A percentile compares a stretch with the other conserved stretches of the same genome.
phyloP scores from a whole-genome alignment of 129 eudicot species.

The Tanacetum coccineum region DNA sequence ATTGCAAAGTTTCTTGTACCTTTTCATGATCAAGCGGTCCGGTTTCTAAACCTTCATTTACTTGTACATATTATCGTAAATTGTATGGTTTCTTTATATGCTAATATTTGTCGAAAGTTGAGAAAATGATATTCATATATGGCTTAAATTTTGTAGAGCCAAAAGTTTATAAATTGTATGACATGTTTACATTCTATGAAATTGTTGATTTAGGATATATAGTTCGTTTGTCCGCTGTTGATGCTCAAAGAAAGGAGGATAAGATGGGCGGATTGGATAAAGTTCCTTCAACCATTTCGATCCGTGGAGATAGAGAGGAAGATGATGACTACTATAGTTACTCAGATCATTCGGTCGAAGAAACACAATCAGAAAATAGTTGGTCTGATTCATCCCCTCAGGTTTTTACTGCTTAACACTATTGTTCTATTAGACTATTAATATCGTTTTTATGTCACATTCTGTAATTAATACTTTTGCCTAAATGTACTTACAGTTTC shows the following conservation, averaged over 20 bases:
- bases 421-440: background rate
- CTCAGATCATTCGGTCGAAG: slow-evolving; percentile 46
- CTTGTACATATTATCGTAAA: background rate
- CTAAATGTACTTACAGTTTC: slow-evolving; percentile 14
- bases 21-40: background rate
- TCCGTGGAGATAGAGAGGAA: slow-evolving; percentile 50
- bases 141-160: background rate
- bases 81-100: background rate
- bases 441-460: background rate
- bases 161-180: background rate
- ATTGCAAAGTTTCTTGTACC: slow-evolving; percentile 1
- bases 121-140: too few relatives aligned
- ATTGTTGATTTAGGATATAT: slow-evolving; percentile 28
- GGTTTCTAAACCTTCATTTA: background rate
- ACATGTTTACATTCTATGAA: background rate
- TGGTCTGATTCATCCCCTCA: slow-evolving; percentile 56
- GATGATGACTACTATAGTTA: slow-evolving; percentile 65
- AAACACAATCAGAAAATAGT: slow-evolving; percentile 38
- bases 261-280: slow-evolving; percentile 28
- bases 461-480: background rate
- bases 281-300: slow-evolving; percentile 42
- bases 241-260: slow-evolving; percentile 39
- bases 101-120: too few relatives aligned
- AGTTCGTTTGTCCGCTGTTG: slow-evolving; percentile 31
- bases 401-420: slow-evolving; percentile 33